Evolutionary conservation across 306 rosid genomes (phyloP), one percentile per base, ranked within the genome.

Genomic region (Vigna reflexopilosa): DNA sequence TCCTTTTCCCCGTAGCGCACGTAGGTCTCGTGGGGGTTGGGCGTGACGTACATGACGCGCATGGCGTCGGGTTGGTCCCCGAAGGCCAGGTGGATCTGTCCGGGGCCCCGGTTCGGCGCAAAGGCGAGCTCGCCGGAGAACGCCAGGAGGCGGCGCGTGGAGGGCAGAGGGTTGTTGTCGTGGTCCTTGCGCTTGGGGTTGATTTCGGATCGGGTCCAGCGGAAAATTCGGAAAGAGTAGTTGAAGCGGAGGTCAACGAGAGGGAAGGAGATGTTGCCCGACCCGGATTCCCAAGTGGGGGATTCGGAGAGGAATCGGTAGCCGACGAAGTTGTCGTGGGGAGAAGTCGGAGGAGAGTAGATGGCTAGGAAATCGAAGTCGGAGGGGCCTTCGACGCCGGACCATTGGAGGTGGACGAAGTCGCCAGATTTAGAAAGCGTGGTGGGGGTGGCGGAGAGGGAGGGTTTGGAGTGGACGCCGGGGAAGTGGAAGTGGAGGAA

Each of bases 171-270:
- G 55, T 92, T 95, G 70, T 84, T 67, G 56, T 95, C 98, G 50
- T 91, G 91, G 56, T 95, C 98, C 2, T 42, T 81, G n/a, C 73
- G 90, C 10, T 81, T 87, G 0, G 72, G 87, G 78, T 92, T 80
- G 87, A 95, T 58, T 75, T 94, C 97, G 20, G 90, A 68, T 1
- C 73, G 85, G 24, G 86, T 72, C 98, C 98, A 95, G 5, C 76
- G 93, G 90, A 92, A 95, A 19, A 95, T 79, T n/a, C 93, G 88
- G 90, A 95, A 91, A 19, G 90, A 66, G 93, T 92, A 95, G 50
- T 83, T 87, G 80, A 91, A 85, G 63, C 98, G 95, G 82, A 92
- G 98, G 81, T 92, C 77, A 82, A 91, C 83, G 5, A 92, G 56
- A 0, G 93, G 91, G 26, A 95, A 45, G 0, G 96, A 82, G 13